phyloP scores from a whole-genome alignment of 169 alveolate species.

The Eimeria acervulina region DNA sequence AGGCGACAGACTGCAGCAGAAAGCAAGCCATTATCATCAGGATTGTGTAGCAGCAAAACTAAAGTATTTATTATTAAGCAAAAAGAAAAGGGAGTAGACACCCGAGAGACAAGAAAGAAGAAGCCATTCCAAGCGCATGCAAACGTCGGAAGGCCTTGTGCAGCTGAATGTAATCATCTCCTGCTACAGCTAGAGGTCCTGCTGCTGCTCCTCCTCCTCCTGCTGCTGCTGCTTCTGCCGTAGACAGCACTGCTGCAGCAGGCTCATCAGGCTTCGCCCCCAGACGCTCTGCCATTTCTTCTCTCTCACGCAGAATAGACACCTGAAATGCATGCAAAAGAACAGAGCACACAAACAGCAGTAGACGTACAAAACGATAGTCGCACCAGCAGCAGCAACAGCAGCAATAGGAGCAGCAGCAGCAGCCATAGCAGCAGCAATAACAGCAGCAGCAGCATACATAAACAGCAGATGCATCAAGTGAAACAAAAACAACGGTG shows the following conservation, averaged over 20 bases:
- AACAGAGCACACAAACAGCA: not conserved
- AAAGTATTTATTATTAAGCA: too few species aligned
- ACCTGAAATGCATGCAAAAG: slow-evolving; percentile 4
- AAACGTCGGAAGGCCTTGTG: slow-evolving; percentile 57
- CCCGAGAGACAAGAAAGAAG: slow-evolving; percentile 55
- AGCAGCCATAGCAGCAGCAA: not conserved
- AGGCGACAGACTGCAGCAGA: not conserved
- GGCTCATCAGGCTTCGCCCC: slow-evolving; percentile 75
- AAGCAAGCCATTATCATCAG: too few species aligned
- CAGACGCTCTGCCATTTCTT: slow-evolving; percentile 57
- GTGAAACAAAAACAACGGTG: too few species aligned
- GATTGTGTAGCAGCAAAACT: too few species aligned
- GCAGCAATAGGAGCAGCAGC: not conserved
- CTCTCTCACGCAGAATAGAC: slow-evolving; percentile 44
- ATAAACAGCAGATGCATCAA: not conserved
- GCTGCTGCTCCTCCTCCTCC: slow-evolving; percentile 57
- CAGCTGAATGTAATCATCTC: slow-evolving; percentile 48
- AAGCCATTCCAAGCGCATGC: slow-evolving; percentile 77
- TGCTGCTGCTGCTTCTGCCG: slow-evolving; percentile 70
- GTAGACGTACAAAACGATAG: not conserved
- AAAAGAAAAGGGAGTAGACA: slow-evolving; percentile 75
- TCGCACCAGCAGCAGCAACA: slow-evolving; percentile 1
- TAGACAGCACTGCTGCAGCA: slow-evolving; percentile 17
- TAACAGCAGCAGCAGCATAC: not conserved
- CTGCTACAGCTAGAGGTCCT: slow-evolving; percentile 74